Conservation (phyloP, 306 rosid genomes). For the Fagus sylvatica region DNA sequence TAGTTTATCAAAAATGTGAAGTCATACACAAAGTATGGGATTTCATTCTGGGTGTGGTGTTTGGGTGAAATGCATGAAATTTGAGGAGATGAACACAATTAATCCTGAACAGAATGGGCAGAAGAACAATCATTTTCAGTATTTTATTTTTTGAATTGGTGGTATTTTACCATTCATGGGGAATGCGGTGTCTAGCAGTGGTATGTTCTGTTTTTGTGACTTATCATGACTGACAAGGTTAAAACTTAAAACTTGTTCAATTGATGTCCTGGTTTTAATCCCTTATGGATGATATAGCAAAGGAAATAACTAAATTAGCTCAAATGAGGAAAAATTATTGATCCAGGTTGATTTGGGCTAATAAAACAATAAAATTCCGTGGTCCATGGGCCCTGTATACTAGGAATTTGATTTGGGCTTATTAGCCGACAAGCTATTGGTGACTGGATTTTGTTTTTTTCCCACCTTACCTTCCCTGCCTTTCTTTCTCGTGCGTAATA, state of each 20-base stretch:
- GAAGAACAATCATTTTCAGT: neutral
- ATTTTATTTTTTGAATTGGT: neutral
- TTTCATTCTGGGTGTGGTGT: constrained; percentile 32
- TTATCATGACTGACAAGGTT: too few relatives aligned
- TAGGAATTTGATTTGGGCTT: too few relatives aligned
- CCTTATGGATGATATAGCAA: neutral
- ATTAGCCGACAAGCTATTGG: too few relatives aligned
- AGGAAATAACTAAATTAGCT: too few relatives aligned
- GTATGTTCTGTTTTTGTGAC: too few relatives aligned
- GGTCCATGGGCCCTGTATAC: too few relatives aligned
- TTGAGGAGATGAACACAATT: neutral
- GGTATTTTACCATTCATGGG: constrained; percentile 6
- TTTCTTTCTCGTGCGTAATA: too few relatives aligned
- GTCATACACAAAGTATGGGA: constrained; percentile 25
- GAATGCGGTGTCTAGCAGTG: neutral
- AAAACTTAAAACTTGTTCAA: neutral
- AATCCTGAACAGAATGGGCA: neutral
- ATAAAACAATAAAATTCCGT: too few relatives aligned
- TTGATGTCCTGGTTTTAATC: neutral
- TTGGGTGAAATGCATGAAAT: constrained; percentile 32
- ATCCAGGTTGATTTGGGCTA: too few relatives aligned
- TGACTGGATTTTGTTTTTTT: too few relatives aligned
- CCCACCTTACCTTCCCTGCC: too few relatives aligned
- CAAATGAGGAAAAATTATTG: too few relatives aligned
- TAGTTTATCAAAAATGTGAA: constrained; percentile 30